phyloP scores from a whole-genome alignment of 2,329 filamentous ascomycete genomes.

The Colletotrichum abscissum region DNA sequence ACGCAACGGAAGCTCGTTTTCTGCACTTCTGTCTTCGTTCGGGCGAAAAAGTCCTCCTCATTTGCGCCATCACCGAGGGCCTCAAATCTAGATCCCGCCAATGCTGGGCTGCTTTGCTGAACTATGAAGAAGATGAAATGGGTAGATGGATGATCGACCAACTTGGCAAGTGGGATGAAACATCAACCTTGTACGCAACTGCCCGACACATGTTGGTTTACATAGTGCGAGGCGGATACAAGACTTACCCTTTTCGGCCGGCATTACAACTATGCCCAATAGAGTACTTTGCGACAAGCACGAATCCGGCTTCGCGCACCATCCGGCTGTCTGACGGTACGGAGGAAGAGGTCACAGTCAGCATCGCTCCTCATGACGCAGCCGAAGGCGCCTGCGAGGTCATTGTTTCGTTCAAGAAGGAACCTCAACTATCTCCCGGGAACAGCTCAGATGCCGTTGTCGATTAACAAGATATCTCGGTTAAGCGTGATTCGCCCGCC shows the following conservation, averaged over 20 bases:
- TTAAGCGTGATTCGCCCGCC: background rate
- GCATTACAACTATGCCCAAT: too few species aligned
- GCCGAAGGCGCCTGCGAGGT: background rate
- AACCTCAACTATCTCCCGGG: accelerated
- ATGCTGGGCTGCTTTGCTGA: background rate
- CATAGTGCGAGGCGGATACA: too few species aligned
- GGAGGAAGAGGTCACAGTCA: background rate
- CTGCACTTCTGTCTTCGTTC: too few species aligned
- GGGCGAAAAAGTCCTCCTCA: background rate
- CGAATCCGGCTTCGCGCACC: background rate
- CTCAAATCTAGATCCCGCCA: too few species aligned
- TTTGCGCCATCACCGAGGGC: too few species aligned
- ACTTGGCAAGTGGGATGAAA: background rate
- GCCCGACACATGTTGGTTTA: too few species aligned
- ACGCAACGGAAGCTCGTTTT: too few species aligned
- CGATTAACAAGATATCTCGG: background rate
- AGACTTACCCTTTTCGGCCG: too few species aligned
- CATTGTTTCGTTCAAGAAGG: background rate
- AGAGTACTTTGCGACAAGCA: background rate
- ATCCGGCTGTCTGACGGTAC: background rate
- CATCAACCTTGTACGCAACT: accelerated
- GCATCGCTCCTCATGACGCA: background rate
- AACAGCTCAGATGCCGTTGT: background rate
- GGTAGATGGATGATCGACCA: background rate
- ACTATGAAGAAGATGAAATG: background rate